Evolutionary conservation across 1,284 basidiomycete species (phyloP), one percentile per base, ranked within the genome.

Genomic region (Papiliotrema laurentii): DNA sequence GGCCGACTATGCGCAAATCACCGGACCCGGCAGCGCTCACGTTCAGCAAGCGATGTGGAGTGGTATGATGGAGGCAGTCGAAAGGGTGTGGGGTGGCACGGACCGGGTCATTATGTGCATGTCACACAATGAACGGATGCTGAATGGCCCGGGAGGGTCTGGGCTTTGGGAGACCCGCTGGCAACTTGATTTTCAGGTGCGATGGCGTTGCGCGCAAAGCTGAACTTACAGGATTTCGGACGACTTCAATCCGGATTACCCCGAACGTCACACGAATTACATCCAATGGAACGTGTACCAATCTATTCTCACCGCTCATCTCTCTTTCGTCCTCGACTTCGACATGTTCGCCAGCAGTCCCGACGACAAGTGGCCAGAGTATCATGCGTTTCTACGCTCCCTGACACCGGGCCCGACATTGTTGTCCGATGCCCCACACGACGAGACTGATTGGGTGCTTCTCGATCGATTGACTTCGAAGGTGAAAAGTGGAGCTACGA

Each of bases 261-360:
- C 47, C 7, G 49, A 58, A 16, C 43, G 47, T 10, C 63, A 69
- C 47, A 42, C 55, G 18, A 50, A 62, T 14, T 61, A 60, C 42
- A 43, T 63, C 25, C 54, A 59, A 34, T 45, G 52, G 39, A 69
- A 69, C 50, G 25, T 61, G 26, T 55, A 57, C 48, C 53, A 41
- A 19, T 36, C 63, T 5, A 52, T 64, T 14, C 53, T 69, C 18
- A 59, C 60, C 4, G 52, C 49, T 4, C 51, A 66, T n/a, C 54
- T 64, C 2, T 54, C 54, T 18, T 48, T 61, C 19, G 40, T 60
- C 11, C 61, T 55, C 4, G 66, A 69, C 49, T 61, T 56, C 30
- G 66, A 69, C 58, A 66, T 69, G 66, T 66, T 66, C 51, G 58
- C 61, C 38, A 56, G 61, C 0, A 38, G 49, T 7, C 50, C 54